phyloP scores from a whole-genome alignment of 2,329 filamentous ascomycete genomes.

The Alternaria sp. region DNA sequence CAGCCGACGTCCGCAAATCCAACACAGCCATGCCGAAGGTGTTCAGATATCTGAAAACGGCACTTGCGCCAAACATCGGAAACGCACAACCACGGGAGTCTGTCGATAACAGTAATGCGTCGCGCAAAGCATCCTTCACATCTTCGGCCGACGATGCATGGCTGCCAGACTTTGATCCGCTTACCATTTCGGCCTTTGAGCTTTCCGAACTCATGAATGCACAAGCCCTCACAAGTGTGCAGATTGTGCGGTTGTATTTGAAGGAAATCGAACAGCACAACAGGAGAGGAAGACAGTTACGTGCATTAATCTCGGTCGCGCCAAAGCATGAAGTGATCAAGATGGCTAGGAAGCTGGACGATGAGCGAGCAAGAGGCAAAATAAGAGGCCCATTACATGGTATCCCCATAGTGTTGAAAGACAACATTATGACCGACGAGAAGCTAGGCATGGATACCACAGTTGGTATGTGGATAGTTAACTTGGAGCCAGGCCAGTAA shows the following conservation, averaged over 20 bases:
- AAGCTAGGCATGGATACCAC: slow-evolving; percentile 51
- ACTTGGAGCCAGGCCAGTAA: background rate
- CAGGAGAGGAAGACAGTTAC: slow-evolving; percentile 41
- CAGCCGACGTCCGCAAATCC: background rate
- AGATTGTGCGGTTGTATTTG: slow-evolving; percentile 45
- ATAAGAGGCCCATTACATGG: slow-evolving; percentile 51
- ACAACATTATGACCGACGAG: slow-evolving; percentile 49
- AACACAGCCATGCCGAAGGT: slow-evolving; percentile 27
- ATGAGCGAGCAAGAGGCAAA: slow-evolving; percentile 46
- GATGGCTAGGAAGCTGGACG: slow-evolving; percentile 48
- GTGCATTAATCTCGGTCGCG: slow-evolving; percentile 48
- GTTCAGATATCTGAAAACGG: slow-evolving; percentile 36
- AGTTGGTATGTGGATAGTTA: slow-evolving; percentile 36
- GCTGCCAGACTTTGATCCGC: slow-evolving; percentile 41
- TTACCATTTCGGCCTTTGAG: slow-evolving; percentile 39
- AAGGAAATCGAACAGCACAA: slow-evolving; percentile 46
- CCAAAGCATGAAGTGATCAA: slow-evolving; percentile 46
- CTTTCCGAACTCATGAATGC: slow-evolving; percentile 41
- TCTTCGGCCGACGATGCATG: slow-evolving; percentile 32
- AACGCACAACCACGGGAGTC: slow-evolving; percentile 26
- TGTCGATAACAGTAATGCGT: slow-evolving; percentile 22
- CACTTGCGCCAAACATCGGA: slow-evolving; percentile 34
- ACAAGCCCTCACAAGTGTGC: slow-evolving; percentile 40
- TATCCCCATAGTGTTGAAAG: slow-evolving; percentile 52
- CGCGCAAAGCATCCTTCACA: slow-evolving; percentile 36